Conservation (phyloP, 257 asterid species). For the Dorcoceras hygrometricum region DNA sequence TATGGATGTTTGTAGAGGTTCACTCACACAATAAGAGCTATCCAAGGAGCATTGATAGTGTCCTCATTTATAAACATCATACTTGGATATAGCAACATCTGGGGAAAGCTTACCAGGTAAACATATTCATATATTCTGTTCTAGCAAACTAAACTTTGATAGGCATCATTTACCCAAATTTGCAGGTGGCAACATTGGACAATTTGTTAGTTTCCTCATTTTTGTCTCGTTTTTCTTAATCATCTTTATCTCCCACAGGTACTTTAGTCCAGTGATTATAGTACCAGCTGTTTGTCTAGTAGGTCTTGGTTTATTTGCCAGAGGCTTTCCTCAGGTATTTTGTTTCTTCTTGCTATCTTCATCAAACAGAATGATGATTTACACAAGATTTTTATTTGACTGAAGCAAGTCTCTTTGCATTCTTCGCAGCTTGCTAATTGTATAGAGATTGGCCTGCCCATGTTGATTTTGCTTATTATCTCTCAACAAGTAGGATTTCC, state of each 20-base stretch:
- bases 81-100: conserved; percentile 71
- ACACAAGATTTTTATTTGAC: conserved; percentile 15
- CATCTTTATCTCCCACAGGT: conserved; percentile 38
- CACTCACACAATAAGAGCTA: conserved; percentile 76
- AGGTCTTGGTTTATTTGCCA: conserved; percentile 83
- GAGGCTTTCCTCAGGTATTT: conserved; percentile 87
- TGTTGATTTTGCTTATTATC: conserved; percentile 72
- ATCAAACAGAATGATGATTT: conserved; percentile 1
- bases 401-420: conserved; percentile 20
- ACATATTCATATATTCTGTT: conserved; percentile 11
- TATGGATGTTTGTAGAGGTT: conserved; percentile 68
- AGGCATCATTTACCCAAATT: background rate
- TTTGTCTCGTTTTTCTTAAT: background rate
- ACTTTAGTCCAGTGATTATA: conserved; percentile 68
- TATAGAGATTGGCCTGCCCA: conserved; percentile 84
- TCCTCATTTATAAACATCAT: conserved; percentile 81
- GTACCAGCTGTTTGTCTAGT: conserved; percentile 81
- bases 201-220: conserved; percentile 8
- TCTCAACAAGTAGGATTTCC: conserved; percentile 69
- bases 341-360: conserved; percentile 13
- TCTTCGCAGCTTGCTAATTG: conserved; percentile 72
- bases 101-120: conserved; percentile 87
- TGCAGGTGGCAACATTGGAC: background rate
- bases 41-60: conserved; percentile 90
- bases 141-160: background rate